A percentile compares a stretch with the other conserved stretches of the same genome.
These are phyloP conservation scores for Leccinum pellstonianum DNA, from an alignment of 768 basidiomycete species.

Conservation along the genomic window DNA sequence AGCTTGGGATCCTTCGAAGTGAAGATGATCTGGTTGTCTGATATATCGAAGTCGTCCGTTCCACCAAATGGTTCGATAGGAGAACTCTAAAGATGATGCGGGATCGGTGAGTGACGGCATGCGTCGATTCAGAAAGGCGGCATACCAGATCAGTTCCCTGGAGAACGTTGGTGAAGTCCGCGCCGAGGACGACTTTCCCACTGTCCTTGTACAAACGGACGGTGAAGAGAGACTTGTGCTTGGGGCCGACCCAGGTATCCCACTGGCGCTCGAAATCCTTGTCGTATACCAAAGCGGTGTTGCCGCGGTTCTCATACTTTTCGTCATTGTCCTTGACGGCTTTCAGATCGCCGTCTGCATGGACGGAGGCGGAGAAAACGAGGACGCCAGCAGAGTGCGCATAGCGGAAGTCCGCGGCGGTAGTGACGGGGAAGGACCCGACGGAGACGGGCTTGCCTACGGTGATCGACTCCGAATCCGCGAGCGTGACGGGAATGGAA, in stretches of 20 bases:
- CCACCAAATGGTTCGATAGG: slow-evolving; percentile 91
- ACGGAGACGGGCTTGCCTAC: slow-evolving; percentile 43
- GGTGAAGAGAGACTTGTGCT: slow-evolving; percentile 70
- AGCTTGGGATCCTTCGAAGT: slow-evolving; percentile 83
- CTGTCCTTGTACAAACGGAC: slow-evolving; percentile 53
- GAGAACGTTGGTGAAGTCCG: slow-evolving; percentile 57
- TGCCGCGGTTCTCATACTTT: slow-evolving; percentile 69
- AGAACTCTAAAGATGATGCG: slow-evolving; percentile 42
- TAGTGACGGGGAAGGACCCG: slow-evolving; percentile 66
- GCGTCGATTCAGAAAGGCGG: neutral
- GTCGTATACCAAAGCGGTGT: slow-evolving; percentile 72
- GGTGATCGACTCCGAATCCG: neutral
- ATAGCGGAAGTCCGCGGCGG: slow-evolving; percentile 71
- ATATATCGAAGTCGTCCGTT: slow-evolving; percentile 76
- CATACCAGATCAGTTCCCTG: slow-evolving; percentile 70
- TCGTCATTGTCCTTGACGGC: slow-evolving; percentile 69
- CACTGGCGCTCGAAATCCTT: slow-evolving; percentile 71
- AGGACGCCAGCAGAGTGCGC: slow-evolving; percentile 54
- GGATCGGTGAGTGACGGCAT: neutral
- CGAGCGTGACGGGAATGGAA: neutral
- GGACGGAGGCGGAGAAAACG: slow-evolving; percentile 84
- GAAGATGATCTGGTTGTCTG: slow-evolving; percentile 67
- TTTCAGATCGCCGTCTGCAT: slow-evolving; percentile 69
- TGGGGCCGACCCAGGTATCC: slow-evolving; percentile 75
- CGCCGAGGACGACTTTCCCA: slow-evolving; percentile 51